Base-by-base conservation (phyloP, 345 rosid genomes). In the Crucihimalaya himalaica region DNA sequence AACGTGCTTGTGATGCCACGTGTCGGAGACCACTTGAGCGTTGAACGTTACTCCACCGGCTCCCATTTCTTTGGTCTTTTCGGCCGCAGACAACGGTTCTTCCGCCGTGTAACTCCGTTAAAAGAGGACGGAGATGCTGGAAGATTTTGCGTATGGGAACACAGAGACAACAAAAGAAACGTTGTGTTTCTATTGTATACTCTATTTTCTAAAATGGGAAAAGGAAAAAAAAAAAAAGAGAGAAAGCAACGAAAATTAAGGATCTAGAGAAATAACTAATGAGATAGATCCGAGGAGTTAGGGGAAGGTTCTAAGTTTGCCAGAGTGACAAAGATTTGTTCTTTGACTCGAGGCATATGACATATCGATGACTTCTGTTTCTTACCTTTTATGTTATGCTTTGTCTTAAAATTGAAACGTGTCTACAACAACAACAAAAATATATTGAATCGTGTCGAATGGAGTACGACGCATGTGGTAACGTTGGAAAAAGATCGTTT, bases 61-160 rank as follows among this genome's bases (percentile, higher is more conserved):
- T 76, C 66, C 71, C 80, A 76, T 76, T 42, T 61, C 57, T 68
- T 51, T 23, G 55, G 20, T 63, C 39, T 46, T 48, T 37, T 37
- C 73, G 51, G 69, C 53, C 34, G 0, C 15, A 63, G 51, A 27
- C 14, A 68, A 68, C 2, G 25, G 25, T 68, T 61, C 70, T 75
- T 68, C 79, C 74, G 66, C 66, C 54, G 61, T 55, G 47, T 54
- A 27, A 29, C 64, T 55, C 80, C 71, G 75, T 76, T 39, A 8
- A 1, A 53, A 18, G 15, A 16, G 12, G 51, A 42, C 75, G 71
- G 80, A 76, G 71, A 56, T 4, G 71, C 16, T n/a, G 65, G 60
- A 76, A 70, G 79, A 45, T 54, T 61, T 68, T 68, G 74, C 51
- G 50, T 76, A 68, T 53, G 64, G 70, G 58, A 54, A 62, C 75